Evolutionary conservation across 192 early-diverging fungal genomes (phyloP).

Genomic region (Rhizophlyctis rosea): DNA sequence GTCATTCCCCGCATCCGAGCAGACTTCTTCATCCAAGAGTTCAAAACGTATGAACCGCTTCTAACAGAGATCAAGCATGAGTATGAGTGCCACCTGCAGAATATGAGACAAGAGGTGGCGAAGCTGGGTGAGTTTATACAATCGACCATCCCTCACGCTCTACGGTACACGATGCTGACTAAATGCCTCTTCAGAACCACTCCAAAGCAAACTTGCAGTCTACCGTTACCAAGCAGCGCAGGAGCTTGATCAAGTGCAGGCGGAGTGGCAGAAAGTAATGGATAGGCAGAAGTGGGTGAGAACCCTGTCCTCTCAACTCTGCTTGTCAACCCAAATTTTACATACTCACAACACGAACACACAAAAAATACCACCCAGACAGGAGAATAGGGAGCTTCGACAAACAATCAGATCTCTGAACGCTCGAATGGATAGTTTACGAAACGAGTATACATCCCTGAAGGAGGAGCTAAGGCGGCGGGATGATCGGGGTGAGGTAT

Average conservation of each 20-base stretch:
- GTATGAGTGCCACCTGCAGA: constrained; percentile 44
- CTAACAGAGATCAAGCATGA: constrained; percentile 53
- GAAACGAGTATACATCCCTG: constrained; percentile 15
- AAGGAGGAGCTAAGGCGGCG: constrained; percentile 26
- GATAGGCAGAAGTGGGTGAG: constrained; percentile 26
- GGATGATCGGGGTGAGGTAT: constrained; percentile 24
- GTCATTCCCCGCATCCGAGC: not conserved
- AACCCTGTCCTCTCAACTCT: too few relatives aligned
- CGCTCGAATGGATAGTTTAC: constrained; percentile 24
- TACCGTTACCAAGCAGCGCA: constrained; percentile 34
- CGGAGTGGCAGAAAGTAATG: constrained; percentile 14
- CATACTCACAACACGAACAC: too few relatives aligned
- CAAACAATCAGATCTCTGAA: constrained; percentile 19
- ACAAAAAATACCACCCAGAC: too few relatives aligned
- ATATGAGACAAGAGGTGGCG: constrained; percentile 25
- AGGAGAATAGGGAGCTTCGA: constrained; percentile 23
- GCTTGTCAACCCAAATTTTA: too few relatives aligned
- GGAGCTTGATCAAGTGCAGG: constrained; percentile 27
- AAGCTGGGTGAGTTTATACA: constrained; percentile 31
- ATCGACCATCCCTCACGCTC: too few relatives aligned
- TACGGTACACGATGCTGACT: not conserved
- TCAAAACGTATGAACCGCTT: constrained; percentile 52
- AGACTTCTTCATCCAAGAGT: constrained; percentile 56
- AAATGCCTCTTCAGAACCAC: not conserved
- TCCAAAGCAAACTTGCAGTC: constrained; percentile 32